Evolutionary conservation across 2,329 filamentous ascomycete species (phyloP), one percentile per base, ranked within the genome.

Genomic region (Dryadomyces sulphureus): DNA sequence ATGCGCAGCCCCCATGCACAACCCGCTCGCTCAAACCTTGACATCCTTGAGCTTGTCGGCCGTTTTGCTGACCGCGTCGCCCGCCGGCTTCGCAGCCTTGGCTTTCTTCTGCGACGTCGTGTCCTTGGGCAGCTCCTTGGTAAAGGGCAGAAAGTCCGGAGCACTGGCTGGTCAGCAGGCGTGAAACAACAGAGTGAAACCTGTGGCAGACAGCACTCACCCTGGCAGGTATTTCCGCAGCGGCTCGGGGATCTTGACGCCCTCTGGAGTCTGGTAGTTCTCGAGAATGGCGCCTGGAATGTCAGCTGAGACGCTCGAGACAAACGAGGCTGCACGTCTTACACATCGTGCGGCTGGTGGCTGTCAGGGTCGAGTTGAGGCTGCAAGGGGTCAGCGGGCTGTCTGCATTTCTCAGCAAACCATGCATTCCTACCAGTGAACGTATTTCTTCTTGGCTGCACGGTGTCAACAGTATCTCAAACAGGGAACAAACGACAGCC

Each of bases 241-340:
- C 40, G 82, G 80, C 63, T 89, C 82, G 1, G 89, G 89, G 30
- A 94, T 81, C 48, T 75, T 74, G 55, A 93, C 72, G 52, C 87
- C 86, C 71, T 86, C 84, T 58, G 88, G 80, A 0, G 81, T 92
- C 69, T 98, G 92, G 65, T 90, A 96, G 67, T 96, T 98, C 67
- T 98, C 92, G 35, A 98, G 75, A 38, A 98, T 72, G 61, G 52
- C 51, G 30, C 51, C 51, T 53, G 4, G 2, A 7, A 4, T 32
- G 25, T 44, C 17, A 47, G 41, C 38, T 24, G 20, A 14, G n/a
- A 24, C 16, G 16, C 11, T 38, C 12, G 3, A 11, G 7, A 24
- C 24, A 7, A 19, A 5, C n/a, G 14, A n/a, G 17, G 7, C 25
- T 30, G 11, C 19, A 41, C 20, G 19, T 47, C 50, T 43, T 50